Conservation (phyloP, 1,284 basidiomycete species). For the Abortiporus biennis region DNA sequence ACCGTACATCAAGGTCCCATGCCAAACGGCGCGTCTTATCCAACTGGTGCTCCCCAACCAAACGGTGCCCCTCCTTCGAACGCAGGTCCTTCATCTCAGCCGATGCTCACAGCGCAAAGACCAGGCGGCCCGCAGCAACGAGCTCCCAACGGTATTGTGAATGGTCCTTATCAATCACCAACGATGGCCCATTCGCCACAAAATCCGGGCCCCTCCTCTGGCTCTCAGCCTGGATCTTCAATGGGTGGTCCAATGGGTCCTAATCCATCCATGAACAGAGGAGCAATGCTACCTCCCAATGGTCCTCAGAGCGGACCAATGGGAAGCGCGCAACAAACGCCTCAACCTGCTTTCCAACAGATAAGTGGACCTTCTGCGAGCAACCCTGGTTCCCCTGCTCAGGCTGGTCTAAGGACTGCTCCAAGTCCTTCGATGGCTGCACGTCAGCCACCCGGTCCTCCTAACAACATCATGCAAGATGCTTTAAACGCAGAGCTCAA, state of each 20-base stretch:
- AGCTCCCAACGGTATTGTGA: slow-evolving; percentile 33
- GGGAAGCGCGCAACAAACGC: slow-evolving; percentile 31
- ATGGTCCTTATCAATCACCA: slow-evolving; percentile 35
- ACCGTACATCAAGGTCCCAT: slow-evolving; percentile 27
- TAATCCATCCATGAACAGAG: slow-evolving; percentile 39
- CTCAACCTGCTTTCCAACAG: slow-evolving; percentile 32
- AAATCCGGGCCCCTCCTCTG: slow-evolving; percentile 22
- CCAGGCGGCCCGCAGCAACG: slow-evolving; percentile 25
- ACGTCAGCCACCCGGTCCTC: slow-evolving; percentile 33
- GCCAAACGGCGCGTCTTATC: slow-evolving; percentile 7
- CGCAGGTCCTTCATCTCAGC: slow-evolving; percentile 9
- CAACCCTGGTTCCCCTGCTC: slow-evolving; percentile 46
- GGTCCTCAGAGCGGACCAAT: slow-evolving; percentile 26
- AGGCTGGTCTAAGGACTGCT: slow-evolving; percentile 35
- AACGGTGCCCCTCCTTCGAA: slow-evolving; percentile 15
- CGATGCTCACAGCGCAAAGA: slow-evolving; percentile 26
- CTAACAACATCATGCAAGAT: background rate
- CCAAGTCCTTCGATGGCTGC: slow-evolving; percentile 50
- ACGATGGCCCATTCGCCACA: slow-evolving; percentile 36
- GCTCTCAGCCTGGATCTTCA: slow-evolving; percentile 26
- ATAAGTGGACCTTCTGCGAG: slow-evolving; percentile 47
- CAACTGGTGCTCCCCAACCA: background rate
- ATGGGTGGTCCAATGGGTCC: slow-evolving; percentile 43
- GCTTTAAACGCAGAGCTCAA: slow-evolving; percentile 30
- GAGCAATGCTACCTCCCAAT: slow-evolving; percentile 48